phyloP scores from a whole-genome alignment of 176 grass and related monocot species.

The Oryza brachyantha region DNA sequence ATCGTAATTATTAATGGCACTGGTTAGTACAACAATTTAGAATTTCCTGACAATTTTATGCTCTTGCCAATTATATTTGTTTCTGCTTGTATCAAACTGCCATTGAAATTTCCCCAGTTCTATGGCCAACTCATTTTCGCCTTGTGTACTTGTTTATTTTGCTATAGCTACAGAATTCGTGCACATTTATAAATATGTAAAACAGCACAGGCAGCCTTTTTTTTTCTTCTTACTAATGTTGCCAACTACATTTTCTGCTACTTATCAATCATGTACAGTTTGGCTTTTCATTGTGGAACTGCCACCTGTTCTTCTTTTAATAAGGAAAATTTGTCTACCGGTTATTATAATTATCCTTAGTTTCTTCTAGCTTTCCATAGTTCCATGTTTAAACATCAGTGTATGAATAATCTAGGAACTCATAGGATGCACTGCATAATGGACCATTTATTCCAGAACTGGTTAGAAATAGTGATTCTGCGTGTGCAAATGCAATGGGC shows the following conservation, averaged over 20 bases:
- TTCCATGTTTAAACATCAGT: too few relatives aligned
- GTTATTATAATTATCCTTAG: background rate
- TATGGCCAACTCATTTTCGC: background rate
- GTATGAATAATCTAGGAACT: background rate
- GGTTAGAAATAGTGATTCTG: background rate
- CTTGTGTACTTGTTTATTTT: background rate
- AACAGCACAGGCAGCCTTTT: background rate
- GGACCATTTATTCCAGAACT: background rate
- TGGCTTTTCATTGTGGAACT: background rate
- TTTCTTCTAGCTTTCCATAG: background rate
- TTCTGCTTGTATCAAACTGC: conserved; percentile 5
- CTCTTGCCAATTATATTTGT: conserved; percentile 15
- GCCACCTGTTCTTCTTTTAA: background rate
- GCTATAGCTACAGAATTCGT: conserved; percentile 24
- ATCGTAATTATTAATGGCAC: conserved; percentile 30
- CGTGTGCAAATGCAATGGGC: background rate
- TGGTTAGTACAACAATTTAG: conserved; percentile 36
- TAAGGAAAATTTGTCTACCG: background rate
- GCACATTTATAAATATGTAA: background rate
- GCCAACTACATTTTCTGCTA: background rate
- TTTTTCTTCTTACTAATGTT: background rate
- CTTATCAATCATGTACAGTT: background rate
- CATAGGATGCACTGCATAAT: background rate
- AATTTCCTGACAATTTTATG: conserved; percentile 15
- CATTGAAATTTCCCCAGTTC: background rate